Evolutionary conservation across 2,329 filamentous ascomycete genomes (phyloP).

Genomic region (Fusarium veterinarium): DNA sequence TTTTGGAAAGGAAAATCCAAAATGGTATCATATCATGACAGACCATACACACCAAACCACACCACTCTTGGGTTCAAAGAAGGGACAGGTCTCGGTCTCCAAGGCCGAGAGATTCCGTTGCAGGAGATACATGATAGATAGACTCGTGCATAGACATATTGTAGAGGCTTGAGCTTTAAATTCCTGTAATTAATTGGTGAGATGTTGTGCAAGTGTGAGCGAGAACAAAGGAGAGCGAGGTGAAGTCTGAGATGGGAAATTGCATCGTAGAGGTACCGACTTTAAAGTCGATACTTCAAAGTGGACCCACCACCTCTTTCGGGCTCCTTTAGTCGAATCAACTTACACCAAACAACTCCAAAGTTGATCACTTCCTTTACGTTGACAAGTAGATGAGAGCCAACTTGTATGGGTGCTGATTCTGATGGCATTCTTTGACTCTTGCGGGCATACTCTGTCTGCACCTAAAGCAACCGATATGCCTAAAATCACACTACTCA

Average conservation of each 20-base stretch:
- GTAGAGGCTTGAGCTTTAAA: background rate
- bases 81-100: conserved; percentile 13
- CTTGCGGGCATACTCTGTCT: background rate
- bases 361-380: conserved; percentile 9
- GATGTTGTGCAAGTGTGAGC: background rate
- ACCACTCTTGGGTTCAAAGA: conserved; percentile 26
- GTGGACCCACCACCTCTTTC: conserved; percentile 29
- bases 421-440: too few relatives aligned
- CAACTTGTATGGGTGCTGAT: background rate
- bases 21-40: conserved; percentile 18
- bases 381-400: background rate
- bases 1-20: conserved; percentile 24
- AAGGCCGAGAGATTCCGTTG: conserved; percentile 1
- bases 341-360: conserved; percentile 15
- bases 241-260: background rate
- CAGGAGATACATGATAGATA: conserved; percentile 22
- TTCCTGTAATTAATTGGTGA: background rate
- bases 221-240: background rate
- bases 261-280: background rate
- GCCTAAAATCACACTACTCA: background rate
- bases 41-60: conserved; percentile 1
- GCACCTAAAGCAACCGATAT: background rate
- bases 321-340: conserved; percentile 15
- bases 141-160: conserved; percentile 20
- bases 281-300: background rate